Conservation (phyloP, 441 rosid species). For the Capsella rubella region DNA sequence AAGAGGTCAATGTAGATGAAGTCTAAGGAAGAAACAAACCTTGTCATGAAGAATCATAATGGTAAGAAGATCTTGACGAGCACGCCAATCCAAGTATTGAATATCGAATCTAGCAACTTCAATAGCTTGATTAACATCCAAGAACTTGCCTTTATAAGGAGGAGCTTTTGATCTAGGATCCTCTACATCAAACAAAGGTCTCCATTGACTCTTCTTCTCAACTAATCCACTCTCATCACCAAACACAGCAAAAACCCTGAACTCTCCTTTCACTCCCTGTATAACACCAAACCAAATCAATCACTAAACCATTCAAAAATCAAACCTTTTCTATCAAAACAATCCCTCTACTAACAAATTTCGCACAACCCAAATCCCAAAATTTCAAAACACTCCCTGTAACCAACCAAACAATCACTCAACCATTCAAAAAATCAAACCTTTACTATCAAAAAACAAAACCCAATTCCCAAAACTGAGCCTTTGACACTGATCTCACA, state of each 20-base stretch:
- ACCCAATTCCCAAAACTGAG: too few species aligned
- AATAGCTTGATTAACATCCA: slow-evolving; percentile 86
- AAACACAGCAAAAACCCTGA: slow-evolving; percentile 76
- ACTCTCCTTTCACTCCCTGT: slow-evolving; percentile 68
- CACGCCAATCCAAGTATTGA: slow-evolving; percentile 93
- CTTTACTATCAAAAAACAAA: too few species aligned
- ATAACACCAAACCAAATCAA: slow-evolving; percentile 28
- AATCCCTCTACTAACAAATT: background rate
- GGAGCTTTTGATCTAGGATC: slow-evolving; percentile 94
- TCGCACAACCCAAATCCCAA: background rate
- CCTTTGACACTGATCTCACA: background rate
- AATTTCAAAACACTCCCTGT: background rate
- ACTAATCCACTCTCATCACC: slow-evolving; percentile 70
- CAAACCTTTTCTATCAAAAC: background rate
- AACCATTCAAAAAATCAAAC: too few species aligned
- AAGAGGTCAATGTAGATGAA: slow-evolving; percentile 24
- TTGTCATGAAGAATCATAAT: slow-evolving; percentile 93
- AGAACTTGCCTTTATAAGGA: slow-evolving; percentile 77
- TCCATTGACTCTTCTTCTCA: slow-evolving; percentile 81
- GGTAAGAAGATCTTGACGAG: slow-evolving; percentile 90
- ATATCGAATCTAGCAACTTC: slow-evolving; percentile 93
- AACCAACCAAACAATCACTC: too few species aligned
- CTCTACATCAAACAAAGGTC: slow-evolving; percentile 81
- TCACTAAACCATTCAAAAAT: background rate
- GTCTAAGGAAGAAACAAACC: slow-evolving; percentile 48